Conservation (phyloP, 345 rosid genomes). For the Atalantia buxifolia region DNA sequence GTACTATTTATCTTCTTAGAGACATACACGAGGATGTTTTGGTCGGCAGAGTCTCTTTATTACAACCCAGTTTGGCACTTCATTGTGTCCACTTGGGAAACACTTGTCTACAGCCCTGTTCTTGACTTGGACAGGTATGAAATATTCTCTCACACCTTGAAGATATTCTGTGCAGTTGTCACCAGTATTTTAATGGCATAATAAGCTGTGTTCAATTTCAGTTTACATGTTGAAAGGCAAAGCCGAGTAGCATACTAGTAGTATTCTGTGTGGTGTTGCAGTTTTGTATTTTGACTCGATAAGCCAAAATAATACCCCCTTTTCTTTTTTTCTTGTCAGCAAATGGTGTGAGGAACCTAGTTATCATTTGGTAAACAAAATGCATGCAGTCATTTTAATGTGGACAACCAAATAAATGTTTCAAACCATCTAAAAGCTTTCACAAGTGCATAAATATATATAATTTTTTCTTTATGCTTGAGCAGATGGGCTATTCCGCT, state of each 20-base stretch:
- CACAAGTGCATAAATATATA: neutral
- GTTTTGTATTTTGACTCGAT: neutral
- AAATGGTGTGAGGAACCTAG: no score
- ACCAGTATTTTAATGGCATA: neutral
- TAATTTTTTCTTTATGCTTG: neutral
- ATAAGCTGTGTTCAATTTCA: neutral
- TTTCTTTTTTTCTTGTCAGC: no score
- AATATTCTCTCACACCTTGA: neutral
- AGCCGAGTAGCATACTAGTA: neutral
- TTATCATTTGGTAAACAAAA: no score
- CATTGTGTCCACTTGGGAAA: slow-evolving; percentile 88
- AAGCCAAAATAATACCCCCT: accelerated
- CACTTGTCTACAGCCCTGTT: slow-evolving; percentile 85
- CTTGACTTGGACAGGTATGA: slow-evolving; percentile 92
- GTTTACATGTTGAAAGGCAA: neutral
- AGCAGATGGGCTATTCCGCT: slow-evolving; percentile 94
- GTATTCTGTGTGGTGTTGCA: neutral
- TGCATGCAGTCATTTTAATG: neutral
- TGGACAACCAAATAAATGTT: neutral
- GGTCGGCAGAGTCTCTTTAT: slow-evolving; percentile 95
- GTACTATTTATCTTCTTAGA: slow-evolving; percentile 92
- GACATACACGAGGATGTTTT: slow-evolving; percentile 93
- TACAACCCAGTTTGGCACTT: slow-evolving; percentile 96
- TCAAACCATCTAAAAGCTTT: neutral
- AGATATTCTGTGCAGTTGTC: neutral